Base-by-base conservation (phyloP, 2,329 filamentous ascomycete species). In the Magnaporthiopsis rhizophila region DNA sequence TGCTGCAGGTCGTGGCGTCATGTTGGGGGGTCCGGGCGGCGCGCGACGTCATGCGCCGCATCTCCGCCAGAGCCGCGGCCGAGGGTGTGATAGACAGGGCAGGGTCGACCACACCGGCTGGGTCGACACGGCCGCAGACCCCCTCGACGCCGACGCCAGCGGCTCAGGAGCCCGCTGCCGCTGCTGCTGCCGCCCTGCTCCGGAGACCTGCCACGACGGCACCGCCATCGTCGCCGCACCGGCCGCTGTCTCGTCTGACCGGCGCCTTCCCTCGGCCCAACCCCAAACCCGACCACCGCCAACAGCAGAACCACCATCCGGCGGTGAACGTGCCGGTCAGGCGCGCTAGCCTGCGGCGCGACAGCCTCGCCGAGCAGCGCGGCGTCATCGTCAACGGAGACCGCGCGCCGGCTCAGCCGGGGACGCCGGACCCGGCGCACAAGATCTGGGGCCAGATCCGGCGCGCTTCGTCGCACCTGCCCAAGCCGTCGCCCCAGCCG, bases 21-120 rank as follows among this genome's bases (percentile, higher is more conserved):
- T 78, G 84, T 68, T 85, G 77, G 83, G 81, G 81, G 0, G 67
- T 73, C 3, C 70, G 75, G 15, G 79, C 77, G 7, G 81, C 81
- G 4, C 72, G 72, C 21, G 73, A 79, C 58, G 75, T 78, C 64
- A 77, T 81, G 68, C 72, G 74, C 57, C 74, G 71, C 4, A 70
- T 74, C 7, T 65, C 50, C 3, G 11, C 45, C 21, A 53, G 45
- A 11, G 45, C 45, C 6, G 30, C 57, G n/a, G 30, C 13, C 11
- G 58, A n/a, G 9, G 50, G 62, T 36, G 2, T 36, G 7, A 12
- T 34, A 18, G 30, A 18, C 11, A 26, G 3, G 53, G 34, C 66
- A 24, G 64, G 64, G 64, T 32, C 64, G 64, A 18, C 58, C 66
- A 24, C n/a, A 6, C 11, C 34, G n/a, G 15, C 21, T 1, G 38